These are phyloP conservation scores for Lotmaria passim DNA, from an alignment of 208 protist species.

Conservation along the genomic window DNA sequence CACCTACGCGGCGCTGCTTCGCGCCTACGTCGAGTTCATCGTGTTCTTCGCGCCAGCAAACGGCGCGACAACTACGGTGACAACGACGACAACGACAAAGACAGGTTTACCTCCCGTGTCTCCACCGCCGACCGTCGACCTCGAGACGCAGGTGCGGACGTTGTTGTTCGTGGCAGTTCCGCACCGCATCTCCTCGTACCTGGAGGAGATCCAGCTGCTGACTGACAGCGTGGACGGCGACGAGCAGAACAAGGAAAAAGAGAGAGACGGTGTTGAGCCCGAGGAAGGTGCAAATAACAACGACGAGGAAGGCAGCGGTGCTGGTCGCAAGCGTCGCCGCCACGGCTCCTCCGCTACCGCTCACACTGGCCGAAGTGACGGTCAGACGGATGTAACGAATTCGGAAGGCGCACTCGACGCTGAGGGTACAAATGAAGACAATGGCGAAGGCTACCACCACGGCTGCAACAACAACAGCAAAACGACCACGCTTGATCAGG, in stretches of 20 bases:
- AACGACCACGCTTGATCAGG: not conserved
- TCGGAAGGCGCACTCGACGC: too few relatives aligned
- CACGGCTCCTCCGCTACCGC: not conserved
- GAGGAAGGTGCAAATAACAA: not conserved
- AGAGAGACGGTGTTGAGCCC: too few relatives aligned
- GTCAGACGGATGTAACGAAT: too few relatives aligned
- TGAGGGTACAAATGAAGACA: too few relatives aligned
- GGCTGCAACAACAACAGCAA: not conserved
- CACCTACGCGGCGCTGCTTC: constrained; percentile 53
- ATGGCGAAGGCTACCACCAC: too few relatives aligned
- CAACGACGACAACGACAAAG: not conserved
- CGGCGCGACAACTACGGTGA: not conserved
- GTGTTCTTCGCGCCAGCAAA: constrained; percentile 17
- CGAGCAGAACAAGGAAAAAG: too few relatives aligned
- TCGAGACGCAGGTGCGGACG: constrained; percentile 20
- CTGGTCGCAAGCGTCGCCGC: not conserved
- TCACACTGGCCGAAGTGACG: not conserved
- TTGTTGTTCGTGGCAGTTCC: constrained; percentile 23
- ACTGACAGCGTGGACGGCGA: too few relatives aligned
- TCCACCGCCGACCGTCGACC: not conserved
- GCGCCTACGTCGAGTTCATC: constrained; percentile 48
- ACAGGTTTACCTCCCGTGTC: not conserved
- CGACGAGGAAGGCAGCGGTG: not conserved
- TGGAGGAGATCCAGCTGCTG: constrained; percentile 6
- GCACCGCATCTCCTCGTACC: constrained; percentile 17